Evolutionary conservation across 108 stramenopile genomes (phyloP), one percentile per base, ranked within the genome.

Genomic region (Cyclostephanos invisitatus): DNA sequence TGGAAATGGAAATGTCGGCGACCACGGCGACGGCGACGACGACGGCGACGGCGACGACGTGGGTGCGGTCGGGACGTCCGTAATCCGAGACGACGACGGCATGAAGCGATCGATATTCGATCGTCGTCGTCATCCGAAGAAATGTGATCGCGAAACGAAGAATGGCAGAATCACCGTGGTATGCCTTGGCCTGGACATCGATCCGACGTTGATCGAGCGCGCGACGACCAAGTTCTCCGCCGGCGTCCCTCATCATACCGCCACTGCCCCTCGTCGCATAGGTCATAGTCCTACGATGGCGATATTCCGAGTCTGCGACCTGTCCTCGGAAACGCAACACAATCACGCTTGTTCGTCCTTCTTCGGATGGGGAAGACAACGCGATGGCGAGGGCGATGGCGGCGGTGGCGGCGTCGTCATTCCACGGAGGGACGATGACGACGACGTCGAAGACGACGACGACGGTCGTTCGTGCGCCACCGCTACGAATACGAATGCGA

Each of bases 181-280:
- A 40, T 84, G 62, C 62, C 62, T 82, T 7, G 85, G 85, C 2
- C 50, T 86, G 62, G 85, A 86, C 63, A 58, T 86, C 49, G 85
- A 86, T 64, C 46, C 76, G 4, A 44, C 38, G 42, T 58, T 86
- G 14, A 78, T 86, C 46, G 47, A 82, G 25, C 75, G 85, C 29
- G 85, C 83, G 42, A 63, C 53, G 15, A 21, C 56, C 5, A 84
- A 84, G 50, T 78, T 60, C 60, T 62, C 57, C 27, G 7, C 64
- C 17, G 36, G 18, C 14, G 58, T 36, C 5, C 37, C 58, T n/a
- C 28, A 35, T 59, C 2, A n/a, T n/a, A n/a, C n/a, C n/a, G n/a
- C n/a, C n/a, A n/a, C 12, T 21, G 24, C 12, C 42, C 20, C 54
- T 49, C 18, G 48, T 8, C 21, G 10, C 37, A 28, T 11, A 0